Percentiles rank a stretch among this genome's conserved stretches.
These are phyloP conservation scores for Tetradesmus obliquus DNA, from an alignment of 139 green algal genomes.

Conservation along the genomic window DNA sequence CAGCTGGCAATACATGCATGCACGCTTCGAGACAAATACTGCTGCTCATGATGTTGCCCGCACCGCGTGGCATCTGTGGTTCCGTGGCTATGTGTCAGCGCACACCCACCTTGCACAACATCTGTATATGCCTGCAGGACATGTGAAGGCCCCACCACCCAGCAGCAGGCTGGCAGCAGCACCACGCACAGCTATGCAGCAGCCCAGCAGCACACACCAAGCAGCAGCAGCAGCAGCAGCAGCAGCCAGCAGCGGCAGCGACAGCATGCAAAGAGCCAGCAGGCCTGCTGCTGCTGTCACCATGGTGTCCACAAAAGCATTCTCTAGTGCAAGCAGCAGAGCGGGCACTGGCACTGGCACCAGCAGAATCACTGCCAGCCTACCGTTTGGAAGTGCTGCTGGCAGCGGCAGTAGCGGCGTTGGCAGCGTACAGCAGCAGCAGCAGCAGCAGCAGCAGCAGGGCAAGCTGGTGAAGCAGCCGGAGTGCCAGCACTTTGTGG, in stretches of 20 bases:
- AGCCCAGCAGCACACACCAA: background rate
- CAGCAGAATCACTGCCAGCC: background rate
- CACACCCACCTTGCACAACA: background rate
- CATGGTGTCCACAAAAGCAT: background rate
- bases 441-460: background rate
- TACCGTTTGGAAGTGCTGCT: background rate
- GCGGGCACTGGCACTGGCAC: background rate
- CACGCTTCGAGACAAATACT: too few species aligned
- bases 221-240: background rate
- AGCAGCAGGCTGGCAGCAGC: background rate
- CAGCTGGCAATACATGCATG: background rate
- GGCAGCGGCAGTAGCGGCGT: background rate
- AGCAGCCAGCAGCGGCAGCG: background rate
- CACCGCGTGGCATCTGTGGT: too few species aligned
- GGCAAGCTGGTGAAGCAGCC: background rate
- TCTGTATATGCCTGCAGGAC: background rate
- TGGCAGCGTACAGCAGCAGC: background rate
- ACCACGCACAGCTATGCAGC: background rate
- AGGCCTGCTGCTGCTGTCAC: background rate
- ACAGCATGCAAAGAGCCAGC: background rate
- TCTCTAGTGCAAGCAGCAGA: background rate
- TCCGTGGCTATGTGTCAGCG: too few species aligned
- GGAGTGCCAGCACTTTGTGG: slow-evolving; percentile 35
- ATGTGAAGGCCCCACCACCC: background rate
- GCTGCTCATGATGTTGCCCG: too few species aligned